These are phyloP conservation scores for Penicillium daleae DNA, from an alignment of 495 filamentous ascomycete genomes.

Conservation along the genomic window DNA sequence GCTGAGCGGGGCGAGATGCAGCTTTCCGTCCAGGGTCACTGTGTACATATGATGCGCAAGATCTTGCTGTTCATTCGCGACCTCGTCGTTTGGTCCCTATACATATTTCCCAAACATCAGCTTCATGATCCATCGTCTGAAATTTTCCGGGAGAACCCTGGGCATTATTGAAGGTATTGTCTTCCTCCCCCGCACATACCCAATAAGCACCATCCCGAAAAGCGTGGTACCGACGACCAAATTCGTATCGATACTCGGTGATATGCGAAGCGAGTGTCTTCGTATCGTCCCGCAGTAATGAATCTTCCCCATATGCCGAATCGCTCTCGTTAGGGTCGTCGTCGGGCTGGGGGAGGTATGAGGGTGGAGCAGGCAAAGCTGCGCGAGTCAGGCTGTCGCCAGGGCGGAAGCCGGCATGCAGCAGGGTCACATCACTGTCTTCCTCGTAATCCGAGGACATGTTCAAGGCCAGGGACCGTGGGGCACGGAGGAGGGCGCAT, in stretches of 20 bases:
- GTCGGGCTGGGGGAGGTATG: conserved; percentile 6
- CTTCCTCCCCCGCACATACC: conserved; percentile 17
- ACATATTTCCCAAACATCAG: not conserved
- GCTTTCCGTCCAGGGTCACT: conserved; percentile 48
- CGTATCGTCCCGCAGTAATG: conserved; percentile 26
- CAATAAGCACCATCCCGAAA: conserved; percentile 64
- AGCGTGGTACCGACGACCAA: conserved; percentile 67
- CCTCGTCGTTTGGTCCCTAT: conserved; percentile 37
- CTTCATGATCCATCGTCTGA: not conserved
- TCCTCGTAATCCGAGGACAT: conserved; percentile 12
- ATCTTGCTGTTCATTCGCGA: conserved; percentile 33
- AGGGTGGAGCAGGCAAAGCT: conserved; percentile 6
- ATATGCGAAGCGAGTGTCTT: conserved; percentile 28
- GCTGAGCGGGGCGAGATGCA: conserved; percentile 51
- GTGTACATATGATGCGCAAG: conserved; percentile 40
- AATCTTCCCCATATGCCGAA: conserved; percentile 31
- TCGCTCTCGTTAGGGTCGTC: conserved; percentile 19
- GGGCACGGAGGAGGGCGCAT: not conserved
- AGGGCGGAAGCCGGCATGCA: not conserved
- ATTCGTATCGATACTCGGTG: conserved; percentile 49
- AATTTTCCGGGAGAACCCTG: not conserved
- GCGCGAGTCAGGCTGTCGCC: not conserved
- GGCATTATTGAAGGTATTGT: not conserved
- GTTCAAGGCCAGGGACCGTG: conserved; percentile 5
- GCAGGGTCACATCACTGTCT: conserved; percentile 2